Evolutionary conservation across 2,329 filamentous ascomycete species (phyloP).

Genomic region (Beauveria asiatica): DNA sequence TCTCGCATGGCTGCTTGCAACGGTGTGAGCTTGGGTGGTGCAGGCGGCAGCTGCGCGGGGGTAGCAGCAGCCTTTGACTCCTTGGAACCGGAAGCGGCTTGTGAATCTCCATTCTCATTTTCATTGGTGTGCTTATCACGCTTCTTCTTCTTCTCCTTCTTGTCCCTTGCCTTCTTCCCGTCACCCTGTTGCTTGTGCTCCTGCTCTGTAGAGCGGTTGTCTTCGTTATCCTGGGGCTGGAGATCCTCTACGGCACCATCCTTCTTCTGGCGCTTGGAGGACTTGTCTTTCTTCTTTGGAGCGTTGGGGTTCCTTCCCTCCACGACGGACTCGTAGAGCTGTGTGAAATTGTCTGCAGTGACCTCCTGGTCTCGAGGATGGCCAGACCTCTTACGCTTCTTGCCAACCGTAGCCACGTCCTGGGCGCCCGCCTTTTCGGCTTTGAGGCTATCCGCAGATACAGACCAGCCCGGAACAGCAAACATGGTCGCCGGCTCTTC

Average conservation of each 20-base stretch:
- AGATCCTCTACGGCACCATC: conserved; percentile 6
- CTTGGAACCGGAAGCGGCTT: conserved; percentile 2
- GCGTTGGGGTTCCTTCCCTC: conserved; percentile 49
- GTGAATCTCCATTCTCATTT: conserved; percentile 13
- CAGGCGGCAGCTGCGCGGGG: conserved; percentile 31
- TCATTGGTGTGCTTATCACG: conserved; percentile 19
- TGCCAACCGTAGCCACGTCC: conserved; percentile 38
- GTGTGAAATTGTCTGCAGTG: conserved; percentile 61
- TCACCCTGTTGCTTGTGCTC: conserved; percentile 18
- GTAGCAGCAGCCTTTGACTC: conserved; percentile 17
- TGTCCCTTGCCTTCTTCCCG: conserved; percentile 19
- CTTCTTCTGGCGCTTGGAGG: conserved; percentile 28
- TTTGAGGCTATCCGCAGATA: conserved; percentile 64
- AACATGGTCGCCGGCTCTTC: conserved; percentile 54
- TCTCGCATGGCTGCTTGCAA: conserved; percentile 90
- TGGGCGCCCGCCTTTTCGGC: conserved; percentile 45
- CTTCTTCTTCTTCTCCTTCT: conserved; percentile 30
- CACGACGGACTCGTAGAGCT: conserved; percentile 72
- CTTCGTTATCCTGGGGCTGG: conserved; percentile 14
- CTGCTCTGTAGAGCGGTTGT: conserved; percentile 9
- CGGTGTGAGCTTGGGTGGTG: conserved; percentile 65
- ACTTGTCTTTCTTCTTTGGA: conserved; percentile 17
- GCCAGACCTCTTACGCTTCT: conserved; percentile 46
- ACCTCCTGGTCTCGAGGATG: conserved; percentile 34
- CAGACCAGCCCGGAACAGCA: conserved; percentile 85